Conservation (phyloP, 2,329 filamentous ascomycete species). For the Sphaerulina populicola region DNA sequence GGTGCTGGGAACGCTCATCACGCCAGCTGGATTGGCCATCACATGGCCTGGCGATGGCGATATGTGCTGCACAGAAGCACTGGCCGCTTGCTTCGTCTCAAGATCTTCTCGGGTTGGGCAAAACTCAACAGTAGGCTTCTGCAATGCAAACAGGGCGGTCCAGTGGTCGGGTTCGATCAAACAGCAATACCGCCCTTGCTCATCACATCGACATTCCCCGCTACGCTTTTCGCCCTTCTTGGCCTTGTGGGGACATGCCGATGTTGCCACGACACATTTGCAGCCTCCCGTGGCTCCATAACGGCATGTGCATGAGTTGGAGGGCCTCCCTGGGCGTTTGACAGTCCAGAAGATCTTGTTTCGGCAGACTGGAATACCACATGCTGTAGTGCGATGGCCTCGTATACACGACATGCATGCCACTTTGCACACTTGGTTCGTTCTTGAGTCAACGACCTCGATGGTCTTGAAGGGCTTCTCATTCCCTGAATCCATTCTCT, state of each 20-base stretch:
- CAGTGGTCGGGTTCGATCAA: conserved; percentile 29
- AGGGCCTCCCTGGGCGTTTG: conserved; percentile 31
- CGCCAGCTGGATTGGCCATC: conserved; percentile 11
- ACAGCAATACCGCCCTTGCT: conserved; percentile 31
- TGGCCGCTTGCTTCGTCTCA: conserved; percentile 19
- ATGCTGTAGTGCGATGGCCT: conserved; percentile 31
- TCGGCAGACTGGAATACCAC: conserved; percentile 31
- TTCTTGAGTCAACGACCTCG: conserved; percentile 29
- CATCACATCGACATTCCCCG: conserved; percentile 31
- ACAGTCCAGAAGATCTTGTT: conserved; percentile 33
- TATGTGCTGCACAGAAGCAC: conserved; percentile 7
- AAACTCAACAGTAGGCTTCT: conserved; percentile 29
- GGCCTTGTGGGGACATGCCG: conserved; percentile 30
- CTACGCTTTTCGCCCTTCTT: conserved; percentile 32
- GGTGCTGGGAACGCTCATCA: conserved; percentile 17
- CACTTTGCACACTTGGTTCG: conserved; percentile 30
- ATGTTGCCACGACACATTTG: conserved; percentile 30
- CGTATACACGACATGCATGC: conserved; percentile 34
- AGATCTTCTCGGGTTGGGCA: conserved; percentile 25
- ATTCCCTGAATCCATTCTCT: conserved; percentile 16
- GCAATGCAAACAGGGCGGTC: conserved; percentile 24
- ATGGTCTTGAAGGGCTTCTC: conserved; percentile 33
- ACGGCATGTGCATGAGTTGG: conserved; percentile 31
- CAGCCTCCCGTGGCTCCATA: conserved; percentile 29
- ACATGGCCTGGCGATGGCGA: conserved; percentile 19